These are phyloP conservation scores for Spinellus fusiger DNA, from an alignment of 192 early-diverging fungal species.

Conservation along the genomic window DNA sequence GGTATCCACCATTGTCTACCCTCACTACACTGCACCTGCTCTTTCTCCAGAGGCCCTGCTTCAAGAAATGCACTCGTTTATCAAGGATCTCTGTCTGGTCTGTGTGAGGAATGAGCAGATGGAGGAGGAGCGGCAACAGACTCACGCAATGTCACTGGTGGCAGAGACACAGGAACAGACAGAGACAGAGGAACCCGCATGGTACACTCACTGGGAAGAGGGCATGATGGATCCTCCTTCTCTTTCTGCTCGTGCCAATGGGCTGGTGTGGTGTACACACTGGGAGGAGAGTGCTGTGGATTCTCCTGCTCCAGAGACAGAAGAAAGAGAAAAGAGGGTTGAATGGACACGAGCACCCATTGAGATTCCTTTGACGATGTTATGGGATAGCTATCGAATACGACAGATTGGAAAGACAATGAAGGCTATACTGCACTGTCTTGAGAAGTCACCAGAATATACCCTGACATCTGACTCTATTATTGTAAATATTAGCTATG, in stretches of 20 bases:
- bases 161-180: background rate
- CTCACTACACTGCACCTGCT: slow-evolving; percentile 38
- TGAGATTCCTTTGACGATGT: background rate
- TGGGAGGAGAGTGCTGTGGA: background rate
- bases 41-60: slow-evolving; percentile 27
- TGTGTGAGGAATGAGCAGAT: background rate
- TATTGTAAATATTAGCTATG: too few relatives aligned
- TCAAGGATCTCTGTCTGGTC: slow-evolving; percentile 7
- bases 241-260: background rate
- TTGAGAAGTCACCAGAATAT: too few relatives aligned
- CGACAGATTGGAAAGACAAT: too few relatives aligned
- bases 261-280: background rate
- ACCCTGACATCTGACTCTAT: too few relatives aligned
- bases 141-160: too few relatives aligned
- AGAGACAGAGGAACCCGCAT: background rate
- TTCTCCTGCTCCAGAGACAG: slow-evolving; percentile 10
- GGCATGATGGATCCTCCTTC: background rate
- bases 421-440: too few relatives aligned
- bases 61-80: slow-evolving; percentile 32
- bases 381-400: background rate
- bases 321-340: background rate
- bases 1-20: slow-evolving; percentile 45
- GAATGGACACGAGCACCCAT: slow-evolving; percentile 11
- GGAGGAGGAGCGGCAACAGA: slow-evolving; percentile 17
- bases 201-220: background rate